A percentile compares a stretch with the other conserved stretches of the same genome.
phyloP scores from a whole-genome alignment of 139 green algal genomes.

The Medakamo hakoo region DNA sequence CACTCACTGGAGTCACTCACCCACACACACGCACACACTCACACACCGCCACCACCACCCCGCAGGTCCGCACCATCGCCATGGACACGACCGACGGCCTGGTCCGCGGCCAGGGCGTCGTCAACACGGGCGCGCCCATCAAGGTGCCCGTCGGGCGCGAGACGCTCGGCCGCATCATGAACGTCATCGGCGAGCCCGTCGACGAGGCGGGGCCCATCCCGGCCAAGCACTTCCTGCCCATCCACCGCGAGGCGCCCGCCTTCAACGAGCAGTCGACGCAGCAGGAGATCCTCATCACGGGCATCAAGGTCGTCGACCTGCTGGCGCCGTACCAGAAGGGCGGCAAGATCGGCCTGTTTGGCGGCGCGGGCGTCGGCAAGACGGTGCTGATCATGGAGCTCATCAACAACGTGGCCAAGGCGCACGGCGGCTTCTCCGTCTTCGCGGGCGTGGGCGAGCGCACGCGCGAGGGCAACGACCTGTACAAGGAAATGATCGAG shows the following conservation, averaged over 20 bases:
- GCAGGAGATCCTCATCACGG: conserved; percentile 95
- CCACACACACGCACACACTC: too few relatives aligned
- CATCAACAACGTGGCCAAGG: conserved; percentile 99
- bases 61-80: conserved; percentile 93
- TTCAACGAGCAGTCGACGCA: conserved; percentile 93
- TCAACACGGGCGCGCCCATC: conserved; percentile 87
- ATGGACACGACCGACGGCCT: conserved; percentile 98
- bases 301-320: conserved; percentile 99
- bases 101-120: conserved; percentile 74
- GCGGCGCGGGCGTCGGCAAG: conserved; percentile 96
- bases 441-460: conserved; percentile 98
- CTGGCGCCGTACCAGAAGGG: conserved; percentile 96
- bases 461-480: conserved; percentile 97
- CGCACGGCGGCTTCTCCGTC: conserved; percentile 98
- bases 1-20: too few relatives aligned
- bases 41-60: too few relatives aligned
- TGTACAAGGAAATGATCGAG: conserved; percentile 99
- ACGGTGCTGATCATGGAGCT: conserved; percentile 99
- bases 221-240: conserved; percentile 58
- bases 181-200: conserved; percentile 98
- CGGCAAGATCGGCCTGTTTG: conserved; percentile 99
- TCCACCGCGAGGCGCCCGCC: conserved; percentile 87
- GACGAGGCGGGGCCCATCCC: conserved; percentile 91
- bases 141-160: conserved; percentile 88
- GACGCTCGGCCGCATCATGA: conserved; percentile 97